phyloP scores from a whole-genome alignment of 2,329 filamentous ascomycete species.

The Meredithiella fracta region DNA sequence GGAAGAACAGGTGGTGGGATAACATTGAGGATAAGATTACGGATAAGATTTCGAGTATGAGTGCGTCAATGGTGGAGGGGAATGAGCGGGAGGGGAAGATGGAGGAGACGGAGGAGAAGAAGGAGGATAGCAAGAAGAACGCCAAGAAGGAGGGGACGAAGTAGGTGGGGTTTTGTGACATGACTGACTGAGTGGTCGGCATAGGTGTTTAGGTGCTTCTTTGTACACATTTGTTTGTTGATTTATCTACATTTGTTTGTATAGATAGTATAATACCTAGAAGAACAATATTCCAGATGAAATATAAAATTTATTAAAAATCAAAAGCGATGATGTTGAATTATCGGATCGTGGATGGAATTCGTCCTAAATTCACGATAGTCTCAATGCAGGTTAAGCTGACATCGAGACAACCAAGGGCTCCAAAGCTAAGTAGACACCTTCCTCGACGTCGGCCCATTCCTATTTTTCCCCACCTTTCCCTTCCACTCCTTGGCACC shows the following conservation, averaged over 20 bases:
- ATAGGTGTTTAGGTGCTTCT: background rate
- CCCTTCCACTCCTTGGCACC: background rate
- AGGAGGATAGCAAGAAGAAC: background rate
- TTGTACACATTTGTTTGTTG: too few relatives aligned
- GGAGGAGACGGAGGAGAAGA: constrained; percentile 1
- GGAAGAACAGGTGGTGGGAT: constrained; percentile 24
- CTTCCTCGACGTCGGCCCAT: constrained; percentile 37
- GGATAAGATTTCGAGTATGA: constrained; percentile 11
- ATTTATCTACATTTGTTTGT: too few relatives aligned
- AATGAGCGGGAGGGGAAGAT: background rate
- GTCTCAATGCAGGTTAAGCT: too few relatives aligned
- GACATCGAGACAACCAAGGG: too few relatives aligned
- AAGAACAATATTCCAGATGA: too few relatives aligned
- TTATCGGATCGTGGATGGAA: too few relatives aligned
- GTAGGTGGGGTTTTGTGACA: background rate
- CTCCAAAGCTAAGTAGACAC: constrained; percentile 20
- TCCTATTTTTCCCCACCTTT: constrained; percentile 17
- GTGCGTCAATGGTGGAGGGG: background rate
- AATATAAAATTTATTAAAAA: too few relatives aligned
- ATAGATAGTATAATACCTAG: too few relatives aligned
- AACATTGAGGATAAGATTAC: constrained; percentile 15
- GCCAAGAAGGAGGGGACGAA: background rate
- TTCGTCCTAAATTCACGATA: too few relatives aligned
- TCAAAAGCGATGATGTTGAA: too few relatives aligned
- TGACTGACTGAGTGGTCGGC: too few relatives aligned